Conservation (phyloP, 192 early-diverging fungal genomes). For the Spizellomyces punctatus region DNA sequence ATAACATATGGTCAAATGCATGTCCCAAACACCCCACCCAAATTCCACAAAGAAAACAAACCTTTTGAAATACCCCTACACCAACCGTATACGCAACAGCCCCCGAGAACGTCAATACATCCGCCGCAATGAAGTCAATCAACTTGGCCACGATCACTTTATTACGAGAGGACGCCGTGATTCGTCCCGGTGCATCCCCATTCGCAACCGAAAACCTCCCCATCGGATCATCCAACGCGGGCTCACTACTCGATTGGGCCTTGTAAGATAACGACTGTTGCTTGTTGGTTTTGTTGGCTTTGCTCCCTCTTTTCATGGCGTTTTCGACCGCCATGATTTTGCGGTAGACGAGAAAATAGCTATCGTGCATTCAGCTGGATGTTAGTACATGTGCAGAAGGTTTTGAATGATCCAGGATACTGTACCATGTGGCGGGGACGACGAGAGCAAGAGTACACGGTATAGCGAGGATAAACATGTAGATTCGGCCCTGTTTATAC, state of each 20-base stretch:
- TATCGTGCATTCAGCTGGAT: not conserved
- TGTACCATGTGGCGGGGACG: slow-evolving; percentile 1
- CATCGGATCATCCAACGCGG: not conserved
- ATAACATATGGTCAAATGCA: too few species aligned
- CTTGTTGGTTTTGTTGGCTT: not conserved
- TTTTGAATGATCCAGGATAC: not conserved
- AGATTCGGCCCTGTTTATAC: not conserved
- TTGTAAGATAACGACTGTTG: not conserved
- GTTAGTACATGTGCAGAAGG: not conserved
- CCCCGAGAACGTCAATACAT: not conserved
- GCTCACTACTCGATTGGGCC: too few species aligned
- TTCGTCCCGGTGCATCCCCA: too few species aligned
- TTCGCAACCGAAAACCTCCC: not conserved
- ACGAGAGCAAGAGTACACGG: not conserved
- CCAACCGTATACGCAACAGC: not conserved
- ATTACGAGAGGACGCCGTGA: not conserved
- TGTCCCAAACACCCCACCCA: too few species aligned
- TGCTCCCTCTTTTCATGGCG: not conserved
- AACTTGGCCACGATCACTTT: not conserved
- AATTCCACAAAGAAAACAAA: not conserved
- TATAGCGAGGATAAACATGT: not conserved
- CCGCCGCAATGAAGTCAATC: not conserved
- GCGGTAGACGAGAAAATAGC: slow-evolving; percentile 3
- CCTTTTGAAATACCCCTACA: not conserved
- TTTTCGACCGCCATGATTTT: not conserved